These are phyloP conservation scores for Austroboletus novae-zelandiae DNA, from an alignment of 1,284 basidiomycete species.

Conservation along the genomic window DNA sequence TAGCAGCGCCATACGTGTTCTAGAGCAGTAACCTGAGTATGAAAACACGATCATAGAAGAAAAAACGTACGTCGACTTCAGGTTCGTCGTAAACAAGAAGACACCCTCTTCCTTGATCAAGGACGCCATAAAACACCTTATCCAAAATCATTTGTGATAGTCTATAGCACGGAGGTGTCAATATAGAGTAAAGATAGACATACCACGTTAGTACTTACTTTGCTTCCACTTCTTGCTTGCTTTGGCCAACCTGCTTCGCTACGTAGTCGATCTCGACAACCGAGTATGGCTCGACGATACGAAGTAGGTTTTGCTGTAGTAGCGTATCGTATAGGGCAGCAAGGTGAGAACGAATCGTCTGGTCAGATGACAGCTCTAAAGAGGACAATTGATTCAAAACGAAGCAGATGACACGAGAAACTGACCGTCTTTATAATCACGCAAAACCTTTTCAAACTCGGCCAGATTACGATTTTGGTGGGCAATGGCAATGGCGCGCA, in stretches of 20 bases:
- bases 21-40: constrained; percentile 32
- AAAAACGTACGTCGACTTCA: constrained; percentile 70
- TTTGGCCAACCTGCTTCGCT: constrained; percentile 87
- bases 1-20: constrained; percentile 84
- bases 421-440: constrained; percentile 85
- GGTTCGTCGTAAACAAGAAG: constrained; percentile 86
- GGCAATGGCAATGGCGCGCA: constrained; percentile 93
- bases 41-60: not conserved
- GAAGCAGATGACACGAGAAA: not conserved
- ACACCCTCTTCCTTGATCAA: constrained; percentile 94
- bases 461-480: constrained; percentile 88
- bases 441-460: constrained; percentile 85
- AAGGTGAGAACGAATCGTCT: constrained; percentile 92
- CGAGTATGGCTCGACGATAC: constrained; percentile 95
- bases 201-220: constrained; percentile 58
- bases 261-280: constrained; percentile 90
- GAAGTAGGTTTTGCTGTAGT: constrained; percentile 90
- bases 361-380: constrained; percentile 89
- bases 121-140: constrained; percentile 89
- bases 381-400: not conserved
- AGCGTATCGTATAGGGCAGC: constrained; percentile 93
- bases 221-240: constrained; percentile 87
- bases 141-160: constrained; percentile 98
- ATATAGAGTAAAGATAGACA: not conserved
- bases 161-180: constrained; percentile 39